A percentile compares a stretch with the other conserved stretches of the same genome.
Conservation (phyloP, 2,329 filamentous ascomycete genomes). For the Orbilia blumenaviensis region DNA sequence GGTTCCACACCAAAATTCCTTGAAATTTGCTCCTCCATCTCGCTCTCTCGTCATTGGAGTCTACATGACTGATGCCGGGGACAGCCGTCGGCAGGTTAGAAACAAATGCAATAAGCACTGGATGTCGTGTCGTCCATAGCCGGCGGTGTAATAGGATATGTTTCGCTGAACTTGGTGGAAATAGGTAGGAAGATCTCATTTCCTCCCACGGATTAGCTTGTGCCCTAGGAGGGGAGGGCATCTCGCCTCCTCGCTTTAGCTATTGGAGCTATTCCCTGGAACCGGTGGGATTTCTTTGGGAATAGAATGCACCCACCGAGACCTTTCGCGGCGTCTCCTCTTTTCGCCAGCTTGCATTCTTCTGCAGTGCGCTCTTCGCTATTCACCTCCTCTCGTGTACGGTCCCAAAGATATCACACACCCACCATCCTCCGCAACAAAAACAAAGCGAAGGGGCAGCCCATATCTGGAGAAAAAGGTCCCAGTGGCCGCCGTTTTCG, state of each 20-base stretch:
- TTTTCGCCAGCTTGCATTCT: conserved; percentile 53
- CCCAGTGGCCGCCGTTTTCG: conserved; percentile 41
- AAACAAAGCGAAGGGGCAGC: conserved; percentile 28
- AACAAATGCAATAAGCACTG: not conserved
- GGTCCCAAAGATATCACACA: conserved; percentile 54
- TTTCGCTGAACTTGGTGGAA: conserved; percentile 46
- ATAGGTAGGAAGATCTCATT: conserved; percentile 53
- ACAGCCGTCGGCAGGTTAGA: conserved; percentile 11
- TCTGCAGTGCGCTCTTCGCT: conserved; percentile 47
- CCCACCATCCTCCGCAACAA: conserved; percentile 25
- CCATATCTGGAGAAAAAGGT: conserved; percentile 47
- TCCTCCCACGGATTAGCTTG: conserved; percentile 41
- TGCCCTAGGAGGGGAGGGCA: conserved; percentile 27
- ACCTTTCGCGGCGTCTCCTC: conserved; percentile 43
- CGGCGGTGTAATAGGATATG: too few relatives aligned
- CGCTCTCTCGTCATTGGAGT: not conserved
- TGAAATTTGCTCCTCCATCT: conserved; percentile 45
- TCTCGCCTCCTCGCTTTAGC: conserved; percentile 51
- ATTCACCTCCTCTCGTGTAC: conserved; percentile 51
- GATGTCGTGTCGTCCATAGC: not conserved
- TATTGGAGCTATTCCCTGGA: conserved; percentile 54
- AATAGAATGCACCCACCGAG: conserved; percentile 38
- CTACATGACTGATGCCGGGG: conserved; percentile 2
- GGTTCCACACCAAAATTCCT: conserved; percentile 26
- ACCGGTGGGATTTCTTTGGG: conserved; percentile 35